Percentiles rank a stretch among this genome's conserved stretches.
Conservation (phyloP, 768 basidiomycete genomes). For the Psilocybe cyanescens region DNA sequence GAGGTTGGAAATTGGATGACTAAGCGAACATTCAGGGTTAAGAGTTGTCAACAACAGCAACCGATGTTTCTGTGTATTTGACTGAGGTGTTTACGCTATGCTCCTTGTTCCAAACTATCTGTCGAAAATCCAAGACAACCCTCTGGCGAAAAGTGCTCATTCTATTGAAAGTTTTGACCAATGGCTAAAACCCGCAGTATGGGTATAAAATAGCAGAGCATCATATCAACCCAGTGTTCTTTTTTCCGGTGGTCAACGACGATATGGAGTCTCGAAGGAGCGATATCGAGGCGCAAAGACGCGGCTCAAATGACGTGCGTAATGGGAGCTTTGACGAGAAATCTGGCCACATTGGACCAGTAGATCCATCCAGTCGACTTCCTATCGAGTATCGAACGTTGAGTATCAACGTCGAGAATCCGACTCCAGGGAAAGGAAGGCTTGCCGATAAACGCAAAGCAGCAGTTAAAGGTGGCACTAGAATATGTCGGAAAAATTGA, state of each 20-base stretch:
- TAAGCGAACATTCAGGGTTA: too few relatives aligned
- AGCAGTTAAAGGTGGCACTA: conserved; percentile 24
- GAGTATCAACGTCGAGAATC: conserved; percentile 29
- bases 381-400: conserved; percentile 31
- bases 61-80: neutral
- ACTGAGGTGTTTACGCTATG: neutral
- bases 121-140: neutral
- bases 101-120: neutral
- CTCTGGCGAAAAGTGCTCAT: conserved; percentile 18
- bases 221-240: neutral
- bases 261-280: conserved; percentile 9
- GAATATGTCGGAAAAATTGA: too few relatives aligned
- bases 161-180: conserved; percentile 4
- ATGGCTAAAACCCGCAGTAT: conserved; percentile 22
- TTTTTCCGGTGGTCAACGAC: neutral
- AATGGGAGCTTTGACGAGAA: conserved; percentile 1
- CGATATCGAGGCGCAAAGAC: conserved; percentile 25
- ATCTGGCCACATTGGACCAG: neutral
- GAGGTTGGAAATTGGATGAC: too few relatives aligned
- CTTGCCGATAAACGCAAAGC: conserved; percentile 19
- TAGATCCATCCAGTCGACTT: conserved; percentile 18
- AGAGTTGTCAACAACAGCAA: too few relatives aligned
- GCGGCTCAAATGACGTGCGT: neutral
- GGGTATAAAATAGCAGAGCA: conserved; percentile 1
- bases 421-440: conserved; percentile 15